phyloP scores from a whole-genome alignment of 1,139 yeast species.

The Taiozyma sp. region DNA sequence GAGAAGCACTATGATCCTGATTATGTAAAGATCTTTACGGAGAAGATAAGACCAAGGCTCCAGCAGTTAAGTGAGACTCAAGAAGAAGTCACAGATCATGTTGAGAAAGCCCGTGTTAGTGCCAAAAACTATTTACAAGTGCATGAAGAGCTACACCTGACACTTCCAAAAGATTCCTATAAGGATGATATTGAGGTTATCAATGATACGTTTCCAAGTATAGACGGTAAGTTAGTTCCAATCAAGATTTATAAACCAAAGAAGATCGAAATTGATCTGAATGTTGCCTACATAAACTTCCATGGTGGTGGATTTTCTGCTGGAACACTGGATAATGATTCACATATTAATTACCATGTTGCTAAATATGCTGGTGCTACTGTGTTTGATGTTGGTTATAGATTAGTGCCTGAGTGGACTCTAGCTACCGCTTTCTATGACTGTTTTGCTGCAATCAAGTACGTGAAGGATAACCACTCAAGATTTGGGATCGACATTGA shows the following conservation, averaged over 20 bases:
- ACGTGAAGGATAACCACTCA: constrained; percentile 24
- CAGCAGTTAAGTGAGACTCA: neutral
- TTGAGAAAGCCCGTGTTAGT: neutral
- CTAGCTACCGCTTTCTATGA: constrained; percentile 25
- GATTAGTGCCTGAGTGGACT: constrained; percentile 27
- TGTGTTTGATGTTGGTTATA: constrained; percentile 34
- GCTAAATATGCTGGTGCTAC: constrained; percentile 22
- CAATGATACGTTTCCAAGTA: constrained; percentile 30
- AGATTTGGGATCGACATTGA: constrained; percentile 29
- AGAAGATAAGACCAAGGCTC: neutral
- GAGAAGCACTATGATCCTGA: constrained; percentile 2
- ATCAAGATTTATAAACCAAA: constrained; percentile 27
- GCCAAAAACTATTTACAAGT: neutral
- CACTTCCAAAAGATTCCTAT: constrained; percentile 1
- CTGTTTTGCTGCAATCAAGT: constrained; percentile 24
- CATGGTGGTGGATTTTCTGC: constrained; percentile 34
- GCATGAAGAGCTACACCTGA: neutral
- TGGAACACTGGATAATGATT: constrained; percentile 29
- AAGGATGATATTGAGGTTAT: constrained; percentile 22
- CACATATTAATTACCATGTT: constrained; percentile 19
- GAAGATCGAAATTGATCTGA: constrained; percentile 5
- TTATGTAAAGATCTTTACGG: neutral
- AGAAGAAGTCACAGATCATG: neutral
- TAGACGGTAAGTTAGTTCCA: constrained; percentile 22
- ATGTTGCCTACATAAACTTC: constrained; percentile 29